Percentiles rank a stretch among this genome's conserved stretches.
phyloP scores from a whole-genome alignment of 305 asterid species.

The Rubia peregrina region DNA sequence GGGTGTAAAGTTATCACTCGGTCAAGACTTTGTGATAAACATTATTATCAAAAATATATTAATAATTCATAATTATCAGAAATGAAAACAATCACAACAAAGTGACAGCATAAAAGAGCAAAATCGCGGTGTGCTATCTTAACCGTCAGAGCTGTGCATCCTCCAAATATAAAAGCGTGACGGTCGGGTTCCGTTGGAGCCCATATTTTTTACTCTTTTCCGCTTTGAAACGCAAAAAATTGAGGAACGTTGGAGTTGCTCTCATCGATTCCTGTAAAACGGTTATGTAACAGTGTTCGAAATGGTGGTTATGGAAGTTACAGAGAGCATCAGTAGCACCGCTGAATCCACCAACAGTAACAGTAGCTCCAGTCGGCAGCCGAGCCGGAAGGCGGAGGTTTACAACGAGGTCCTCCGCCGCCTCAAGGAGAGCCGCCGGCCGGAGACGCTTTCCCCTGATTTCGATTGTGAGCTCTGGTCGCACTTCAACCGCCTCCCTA shows the following conservation, averaged over 20 bases:
- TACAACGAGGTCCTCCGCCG: constrained; percentile 85
- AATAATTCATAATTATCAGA: too few relatives aligned
- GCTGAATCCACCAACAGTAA: constrained; percentile 24
- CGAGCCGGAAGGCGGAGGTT: constrained; percentile 64
- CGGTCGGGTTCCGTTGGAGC: too few relatives aligned
- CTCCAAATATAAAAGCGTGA: too few relatives aligned
- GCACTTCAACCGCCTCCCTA: constrained; percentile 87
- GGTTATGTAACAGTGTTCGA: neutral
- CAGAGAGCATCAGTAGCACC: constrained; percentile 71
- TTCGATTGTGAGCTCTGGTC: constrained; percentile 82
- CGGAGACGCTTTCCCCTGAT: constrained; percentile 59
- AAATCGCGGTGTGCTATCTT: too few relatives aligned
- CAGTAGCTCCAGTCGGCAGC: neutral
- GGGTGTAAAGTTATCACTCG: too few relatives aligned
- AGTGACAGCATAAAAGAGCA: too few relatives aligned
- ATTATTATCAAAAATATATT: too few relatives aligned
- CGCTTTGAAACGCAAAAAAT: too few relatives aligned
- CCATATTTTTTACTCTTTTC: too few relatives aligned
- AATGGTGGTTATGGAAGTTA: constrained; percentile 88
- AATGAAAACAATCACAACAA: too few relatives aligned
- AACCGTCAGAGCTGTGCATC: too few relatives aligned
- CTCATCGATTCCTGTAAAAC: neutral
- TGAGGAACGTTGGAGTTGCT: neutral
- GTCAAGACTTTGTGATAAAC: too few relatives aligned
- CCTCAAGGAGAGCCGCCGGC: constrained; percentile 56